Conservation (phyloP, 139 green algal species). For the Limnomonas spitsbergensis region DNA sequence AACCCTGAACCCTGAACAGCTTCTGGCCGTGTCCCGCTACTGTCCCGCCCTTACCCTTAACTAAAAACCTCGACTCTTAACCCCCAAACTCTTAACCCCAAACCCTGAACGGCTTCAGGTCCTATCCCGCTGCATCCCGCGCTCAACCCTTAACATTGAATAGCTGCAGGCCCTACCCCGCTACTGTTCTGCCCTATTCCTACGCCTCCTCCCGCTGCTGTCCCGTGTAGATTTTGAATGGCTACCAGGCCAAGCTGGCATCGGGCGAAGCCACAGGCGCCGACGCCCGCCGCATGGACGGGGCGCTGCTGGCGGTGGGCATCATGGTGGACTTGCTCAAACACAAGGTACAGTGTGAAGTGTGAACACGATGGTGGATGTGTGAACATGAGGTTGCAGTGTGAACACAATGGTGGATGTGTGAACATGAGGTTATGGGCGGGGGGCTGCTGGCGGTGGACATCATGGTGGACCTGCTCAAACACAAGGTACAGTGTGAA, state of each 20-base stretch:
- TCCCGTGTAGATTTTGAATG: slow-evolving; percentile 9
- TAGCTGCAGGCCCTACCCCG: too few species aligned
- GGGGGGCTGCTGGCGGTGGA: slow-evolving; percentile 86
- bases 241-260: background rate
- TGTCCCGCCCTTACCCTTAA: too few species aligned
- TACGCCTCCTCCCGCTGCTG: too few species aligned
- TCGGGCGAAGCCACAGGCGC: background rate
- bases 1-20: too few species aligned
- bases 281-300: slow-evolving; percentile 65
- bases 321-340: slow-evolving; percentile 75
- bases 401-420: background rate
- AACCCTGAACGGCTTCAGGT: too few species aligned
- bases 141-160: too few species aligned
- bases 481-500: slow-evolving; percentile 53
- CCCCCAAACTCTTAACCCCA: too few species aligned
- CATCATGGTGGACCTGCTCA: slow-evolving; percentile 72
- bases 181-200: too few species aligned
- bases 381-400: background rate
- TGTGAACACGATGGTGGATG: slow-evolving; percentile 3
- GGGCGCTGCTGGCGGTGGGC: slow-evolving; percentile 84
- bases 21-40: too few species aligned
- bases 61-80: too few species aligned
- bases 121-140: too few species aligned
- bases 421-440: too few species aligned
- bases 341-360: slow-evolving; percentile 46